Percentiles rank a stretch among this genome's conserved stretches.
phyloP scores from a whole-genome alignment of 257 asterid species.

The Nicotiana tomentosiformis region DNA sequence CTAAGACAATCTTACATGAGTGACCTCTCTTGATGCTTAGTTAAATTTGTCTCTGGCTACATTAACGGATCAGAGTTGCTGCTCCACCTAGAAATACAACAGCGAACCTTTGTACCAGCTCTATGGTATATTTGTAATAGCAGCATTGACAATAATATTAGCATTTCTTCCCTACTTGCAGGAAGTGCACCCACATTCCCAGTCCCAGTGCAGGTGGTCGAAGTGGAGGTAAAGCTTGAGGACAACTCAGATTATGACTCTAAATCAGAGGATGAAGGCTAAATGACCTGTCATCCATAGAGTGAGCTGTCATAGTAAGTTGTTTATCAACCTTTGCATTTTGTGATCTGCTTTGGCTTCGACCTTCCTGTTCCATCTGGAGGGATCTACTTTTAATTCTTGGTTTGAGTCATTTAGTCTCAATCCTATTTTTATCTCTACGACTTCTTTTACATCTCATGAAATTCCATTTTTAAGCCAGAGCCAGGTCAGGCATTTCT shows the following conservation, averaged over 20 bases:
- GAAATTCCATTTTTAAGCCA: neutral
- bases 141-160: neutral
- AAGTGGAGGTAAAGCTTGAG: conserved; percentile 23
- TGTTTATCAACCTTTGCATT: neutral
- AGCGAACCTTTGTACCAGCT: neutral
- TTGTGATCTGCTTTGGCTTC: neutral
- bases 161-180: conserved; percentile 14
- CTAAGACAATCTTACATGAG: neutral
- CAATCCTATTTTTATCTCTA: neutral
- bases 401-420: neutral
- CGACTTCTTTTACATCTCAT: neutral
- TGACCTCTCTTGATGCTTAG: neutral
- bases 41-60: neutral
- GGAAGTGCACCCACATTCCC: conserved; percentile 27
- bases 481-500: neutral
- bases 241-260: conserved; percentile 9
- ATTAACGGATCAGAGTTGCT: neutral
- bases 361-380: neutral
- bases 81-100: neutral
- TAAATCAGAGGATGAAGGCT: conserved; percentile 25
- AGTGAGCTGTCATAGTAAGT: conserved; percentile 13
- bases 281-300: neutral
- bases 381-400: neutral
- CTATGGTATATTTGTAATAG: neutral
- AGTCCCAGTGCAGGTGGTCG: conserved; percentile 17